phyloP scores from a whole-genome alignment of 257 asterid species.

The Solanum okadae region DNA sequence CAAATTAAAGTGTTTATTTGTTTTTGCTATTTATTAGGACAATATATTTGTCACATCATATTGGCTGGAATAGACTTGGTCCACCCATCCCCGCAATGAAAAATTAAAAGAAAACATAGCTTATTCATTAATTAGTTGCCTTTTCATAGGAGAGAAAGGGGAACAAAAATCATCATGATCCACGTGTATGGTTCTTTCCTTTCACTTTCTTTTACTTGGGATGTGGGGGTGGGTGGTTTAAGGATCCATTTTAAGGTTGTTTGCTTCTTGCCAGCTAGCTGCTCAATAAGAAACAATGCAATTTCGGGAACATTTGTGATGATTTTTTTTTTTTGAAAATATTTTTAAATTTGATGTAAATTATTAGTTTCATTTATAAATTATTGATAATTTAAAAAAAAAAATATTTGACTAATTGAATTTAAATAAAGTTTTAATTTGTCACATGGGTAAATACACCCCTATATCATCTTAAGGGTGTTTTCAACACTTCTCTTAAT shows the following conservation, averaged over 20 bases:
- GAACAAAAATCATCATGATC: not conserved
- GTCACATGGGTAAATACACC: not conserved
- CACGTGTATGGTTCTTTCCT: not conserved
- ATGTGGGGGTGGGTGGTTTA: not conserved
- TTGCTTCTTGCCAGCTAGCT: not conserved
- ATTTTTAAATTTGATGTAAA: no score
- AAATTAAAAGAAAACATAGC: not conserved
- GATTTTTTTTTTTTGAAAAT: not conserved
- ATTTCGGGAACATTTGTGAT: not conserved
- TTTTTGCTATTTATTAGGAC: not conserved
- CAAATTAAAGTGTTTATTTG: no score
- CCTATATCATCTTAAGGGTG: not conserved
- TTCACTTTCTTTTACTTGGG: not conserved
- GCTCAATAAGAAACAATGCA: not conserved
- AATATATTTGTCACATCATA: not conserved
- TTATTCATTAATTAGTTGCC: constrained; percentile 1
- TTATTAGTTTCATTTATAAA: no score
- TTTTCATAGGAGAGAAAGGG: constrained; percentile 7
- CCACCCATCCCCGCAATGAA: not conserved
- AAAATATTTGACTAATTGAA: no score
- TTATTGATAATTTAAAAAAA: no score
- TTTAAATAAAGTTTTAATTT: no score
- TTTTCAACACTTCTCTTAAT: no score
- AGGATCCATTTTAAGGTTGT: not conserved
- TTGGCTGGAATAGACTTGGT: not conserved